phyloP scores from a whole-genome alignment of 1,139 yeast genomes.

The Candida gigantensis region DNA sequence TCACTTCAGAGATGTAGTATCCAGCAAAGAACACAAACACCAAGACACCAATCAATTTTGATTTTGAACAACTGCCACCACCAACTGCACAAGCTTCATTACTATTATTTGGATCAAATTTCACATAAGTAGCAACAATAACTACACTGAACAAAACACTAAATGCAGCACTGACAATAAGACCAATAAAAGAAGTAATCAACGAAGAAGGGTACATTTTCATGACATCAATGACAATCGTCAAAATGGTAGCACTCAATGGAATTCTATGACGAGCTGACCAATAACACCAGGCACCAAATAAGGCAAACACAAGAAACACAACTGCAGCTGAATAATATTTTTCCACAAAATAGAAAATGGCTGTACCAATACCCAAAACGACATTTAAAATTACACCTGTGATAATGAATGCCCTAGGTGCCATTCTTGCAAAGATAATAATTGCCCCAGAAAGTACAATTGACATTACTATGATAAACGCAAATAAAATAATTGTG shows the following conservation, averaged over 20 bases:
- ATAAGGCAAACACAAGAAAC: constrained; percentile 60
- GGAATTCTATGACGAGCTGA: constrained; percentile 67
- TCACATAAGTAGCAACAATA: constrained; percentile 74
- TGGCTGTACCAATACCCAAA: constrained; percentile 73
- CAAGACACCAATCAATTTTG: constrained; percentile 64
- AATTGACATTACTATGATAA: constrained; percentile 62
- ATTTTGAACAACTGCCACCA: constrained; percentile 68
- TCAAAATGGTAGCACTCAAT: constrained; percentile 72
- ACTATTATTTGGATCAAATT: constrained; percentile 50
- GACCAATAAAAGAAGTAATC: constrained; percentile 63
- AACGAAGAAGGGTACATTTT: constrained; percentile 69
- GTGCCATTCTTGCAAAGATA: constrained; percentile 60
- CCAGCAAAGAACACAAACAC: constrained; percentile 84
- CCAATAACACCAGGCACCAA: constrained; percentile 77
- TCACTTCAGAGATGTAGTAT: constrained; percentile 80
- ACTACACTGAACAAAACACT: constrained; percentile 65
- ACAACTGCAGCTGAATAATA: constrained; percentile 83
- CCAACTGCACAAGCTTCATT: constrained; percentile 44
- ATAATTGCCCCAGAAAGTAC: constrained; percentile 60
- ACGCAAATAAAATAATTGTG: constrained; percentile 69
- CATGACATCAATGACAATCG: constrained; percentile 76
- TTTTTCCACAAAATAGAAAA: constrained; percentile 61
- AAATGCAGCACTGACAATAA: constrained; percentile 64
- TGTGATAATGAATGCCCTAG: constrained; percentile 66
- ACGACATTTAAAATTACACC: constrained; percentile 70